Conservation (phyloP, 2,329 filamentous ascomycete genomes). For the Penicillium nordicum region DNA sequence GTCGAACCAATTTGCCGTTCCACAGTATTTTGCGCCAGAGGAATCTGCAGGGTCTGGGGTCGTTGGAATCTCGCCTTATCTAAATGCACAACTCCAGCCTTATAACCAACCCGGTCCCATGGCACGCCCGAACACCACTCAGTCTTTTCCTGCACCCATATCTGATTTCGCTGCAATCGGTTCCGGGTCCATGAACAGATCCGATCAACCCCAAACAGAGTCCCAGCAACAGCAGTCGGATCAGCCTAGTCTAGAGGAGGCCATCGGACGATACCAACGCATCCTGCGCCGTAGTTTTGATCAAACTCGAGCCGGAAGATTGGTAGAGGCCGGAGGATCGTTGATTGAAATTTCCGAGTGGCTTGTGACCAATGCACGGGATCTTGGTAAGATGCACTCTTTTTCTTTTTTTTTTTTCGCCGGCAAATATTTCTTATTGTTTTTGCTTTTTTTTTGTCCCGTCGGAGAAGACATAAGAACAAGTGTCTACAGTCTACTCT, state of each 20-base stretch:
- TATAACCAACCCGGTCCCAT: conserved; percentile 61
- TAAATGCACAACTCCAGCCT: conserved; percentile 62
- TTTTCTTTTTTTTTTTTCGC: conserved; percentile 6
- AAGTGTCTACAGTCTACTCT: not conserved
- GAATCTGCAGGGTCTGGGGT: conserved; percentile 63
- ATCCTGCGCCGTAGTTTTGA: conserved; percentile 65
- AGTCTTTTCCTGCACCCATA: conserved; percentile 53
- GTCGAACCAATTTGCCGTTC: conserved; percentile 62
- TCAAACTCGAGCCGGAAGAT: conserved; percentile 60
- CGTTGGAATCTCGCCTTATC: conserved; percentile 55
- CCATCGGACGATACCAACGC: conserved; percentile 61
- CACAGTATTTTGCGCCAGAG: conserved; percentile 69
- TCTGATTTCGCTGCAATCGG: conserved; percentile 44
- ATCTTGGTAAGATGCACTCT: conserved; percentile 57
- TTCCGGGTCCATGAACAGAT: conserved; percentile 34
- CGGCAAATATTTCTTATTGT: conserved; percentile 23
- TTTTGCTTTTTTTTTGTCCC: not conserved
- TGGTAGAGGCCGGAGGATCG: conserved; percentile 57
- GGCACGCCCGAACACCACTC: conserved; percentile 48
- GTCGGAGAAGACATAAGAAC: not conserved
- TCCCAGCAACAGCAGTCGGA: conserved; percentile 23
- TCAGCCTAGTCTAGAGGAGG: conserved; percentile 56
- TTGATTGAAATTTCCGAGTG: conserved; percentile 64
- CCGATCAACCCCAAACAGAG: conserved; percentile 24
- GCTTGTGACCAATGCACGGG: conserved; percentile 62